Evolutionary conservation across 2,329 filamentous ascomycete genomes (phyloP).

Genomic region (Penicillium polonicum): DNA sequence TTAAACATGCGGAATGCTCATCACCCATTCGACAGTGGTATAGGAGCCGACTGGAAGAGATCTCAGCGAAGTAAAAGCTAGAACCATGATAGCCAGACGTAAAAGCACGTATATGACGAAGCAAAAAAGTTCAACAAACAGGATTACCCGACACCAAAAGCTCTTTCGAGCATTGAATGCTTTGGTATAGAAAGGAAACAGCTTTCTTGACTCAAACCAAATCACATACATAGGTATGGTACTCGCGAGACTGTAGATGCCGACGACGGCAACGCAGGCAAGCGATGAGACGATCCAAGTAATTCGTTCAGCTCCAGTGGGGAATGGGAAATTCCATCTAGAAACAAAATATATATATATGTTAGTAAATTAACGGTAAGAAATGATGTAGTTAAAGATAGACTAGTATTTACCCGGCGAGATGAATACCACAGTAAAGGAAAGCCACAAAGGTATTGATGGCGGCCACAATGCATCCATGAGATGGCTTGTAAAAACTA

Average conservation of each 20-base stretch:
- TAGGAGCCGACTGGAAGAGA: not conserved
- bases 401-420: not conserved
- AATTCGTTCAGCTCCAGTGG: not conserved
- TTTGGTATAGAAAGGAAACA: not conserved
- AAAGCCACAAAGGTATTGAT: not conserved
- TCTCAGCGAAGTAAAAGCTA: not conserved
- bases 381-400: not conserved
- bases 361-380: not conserved
- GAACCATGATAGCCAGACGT: not conserved
- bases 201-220: not conserved
- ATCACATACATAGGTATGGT: not conserved
- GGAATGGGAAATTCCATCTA: not conserved
- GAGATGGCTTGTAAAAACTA: not conserved
- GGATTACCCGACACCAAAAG: not conserved
- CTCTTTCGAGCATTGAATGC: not conserved
- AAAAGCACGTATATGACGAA: not conserved
- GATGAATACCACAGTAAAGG: not conserved
- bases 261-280: not conserved
- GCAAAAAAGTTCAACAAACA: not conserved
- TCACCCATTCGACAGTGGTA: not conserved
- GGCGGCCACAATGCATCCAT: not conserved
- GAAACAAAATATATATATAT: not conserved
- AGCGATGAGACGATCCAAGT: not conserved
- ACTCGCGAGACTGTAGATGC: not conserved
- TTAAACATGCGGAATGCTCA: not conserved